These are phyloP conservation scores for Naumovozyma castellii DNA, from an alignment of 805 yeast genomes.

Conservation along the genomic window DNA sequence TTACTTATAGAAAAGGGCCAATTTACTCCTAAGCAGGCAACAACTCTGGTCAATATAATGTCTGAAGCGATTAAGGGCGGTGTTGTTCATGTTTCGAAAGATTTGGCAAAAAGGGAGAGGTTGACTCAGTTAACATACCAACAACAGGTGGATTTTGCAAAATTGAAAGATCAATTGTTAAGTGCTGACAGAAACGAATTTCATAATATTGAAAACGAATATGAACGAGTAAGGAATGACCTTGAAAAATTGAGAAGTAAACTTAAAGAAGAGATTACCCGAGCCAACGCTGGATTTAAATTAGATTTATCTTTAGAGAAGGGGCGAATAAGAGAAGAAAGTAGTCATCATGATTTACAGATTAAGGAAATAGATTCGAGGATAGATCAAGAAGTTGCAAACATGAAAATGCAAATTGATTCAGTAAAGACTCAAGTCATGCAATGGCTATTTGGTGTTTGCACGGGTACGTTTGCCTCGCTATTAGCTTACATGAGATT, in stretches of 20 bases:
- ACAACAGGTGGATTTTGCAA: conserved; percentile 94
- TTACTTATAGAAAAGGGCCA: conserved; percentile 55
- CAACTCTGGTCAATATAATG: conserved; percentile 65
- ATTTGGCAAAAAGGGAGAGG: conserved; percentile 77
- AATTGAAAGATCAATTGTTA: conserved; percentile 83
- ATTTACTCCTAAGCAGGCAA: conserved; percentile 67
- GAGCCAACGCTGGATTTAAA: conserved; percentile 76
- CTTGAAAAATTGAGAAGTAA: conserved; percentile 77
- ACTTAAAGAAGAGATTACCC: conserved; percentile 79
- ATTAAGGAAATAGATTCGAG: conserved; percentile 91
- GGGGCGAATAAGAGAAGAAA: conserved; percentile 90
- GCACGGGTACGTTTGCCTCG: conserved; percentile 95
- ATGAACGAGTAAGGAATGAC: conserved; percentile 74
- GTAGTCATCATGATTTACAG: conserved; percentile 83
- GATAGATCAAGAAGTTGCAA: conserved; percentile 89
- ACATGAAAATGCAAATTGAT: conserved; percentile 91
- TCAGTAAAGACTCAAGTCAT: conserved; percentile 91
- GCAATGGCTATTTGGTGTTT: conserved; percentile 98
- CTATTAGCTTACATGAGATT: conserved; percentile 86
- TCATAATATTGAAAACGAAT: conserved; percentile 72
- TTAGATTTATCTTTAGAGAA: conserved; percentile 87
- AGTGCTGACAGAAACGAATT: conserved; percentile 82
- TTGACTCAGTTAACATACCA: conserved; percentile 81
- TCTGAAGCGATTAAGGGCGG: conserved; percentile 73
- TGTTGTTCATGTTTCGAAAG: conserved; percentile 59